A percentile compares a stretch with the other conserved stretches of the same genome.
phyloP scores from a whole-genome alignment of 2,329 filamentous ascomycete genomes.

The Bimuria novae-zelandiae region DNA sequence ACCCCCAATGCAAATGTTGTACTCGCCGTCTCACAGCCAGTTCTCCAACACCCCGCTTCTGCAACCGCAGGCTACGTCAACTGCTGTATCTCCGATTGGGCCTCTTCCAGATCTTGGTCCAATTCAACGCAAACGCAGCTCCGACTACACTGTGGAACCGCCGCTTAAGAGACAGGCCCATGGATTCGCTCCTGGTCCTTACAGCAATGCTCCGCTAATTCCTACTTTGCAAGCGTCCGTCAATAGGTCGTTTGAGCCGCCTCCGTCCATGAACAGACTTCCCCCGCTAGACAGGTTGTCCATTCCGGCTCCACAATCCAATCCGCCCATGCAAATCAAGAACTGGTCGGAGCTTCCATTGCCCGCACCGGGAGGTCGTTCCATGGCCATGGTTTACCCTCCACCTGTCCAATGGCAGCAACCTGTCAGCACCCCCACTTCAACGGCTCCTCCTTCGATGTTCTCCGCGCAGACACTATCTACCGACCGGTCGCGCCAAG shows the following conservation, averaged over 20 bases:
- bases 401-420: constrained; percentile 59
- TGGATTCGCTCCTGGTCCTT: constrained; percentile 42
- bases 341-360: constrained; percentile 54
- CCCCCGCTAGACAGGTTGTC: constrained; percentile 75
- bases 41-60: constrained; percentile 47
- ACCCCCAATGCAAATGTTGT: constrained; percentile 50
- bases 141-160: constrained; percentile 60
- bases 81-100: constrained; percentile 51
- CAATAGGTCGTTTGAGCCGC: constrained; percentile 42
- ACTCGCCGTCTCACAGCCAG: constrained; percentile 50
- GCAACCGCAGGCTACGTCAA: constrained; percentile 48
- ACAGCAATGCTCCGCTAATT: constrained; percentile 41
- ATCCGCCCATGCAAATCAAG: constrained; percentile 37
- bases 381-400: constrained; percentile 79
- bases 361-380: constrained; percentile 61
- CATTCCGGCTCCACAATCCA: constrained; percentile 57
- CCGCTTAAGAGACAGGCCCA: constrained; percentile 58
- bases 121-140: constrained; percentile 61
- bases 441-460: constrained; percentile 28
- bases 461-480: constrained; percentile 37
- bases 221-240: constrained; percentile 42
- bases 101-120: constrained; percentile 49
- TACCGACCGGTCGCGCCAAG: constrained; percentile 51
- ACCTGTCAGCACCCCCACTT: constrained; percentile 45
- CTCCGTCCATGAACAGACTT: constrained; percentile 53